phyloP scores from a whole-genome alignment of 1,284 basidiomycete genomes.

The Pseudozyma sp. region DNA sequence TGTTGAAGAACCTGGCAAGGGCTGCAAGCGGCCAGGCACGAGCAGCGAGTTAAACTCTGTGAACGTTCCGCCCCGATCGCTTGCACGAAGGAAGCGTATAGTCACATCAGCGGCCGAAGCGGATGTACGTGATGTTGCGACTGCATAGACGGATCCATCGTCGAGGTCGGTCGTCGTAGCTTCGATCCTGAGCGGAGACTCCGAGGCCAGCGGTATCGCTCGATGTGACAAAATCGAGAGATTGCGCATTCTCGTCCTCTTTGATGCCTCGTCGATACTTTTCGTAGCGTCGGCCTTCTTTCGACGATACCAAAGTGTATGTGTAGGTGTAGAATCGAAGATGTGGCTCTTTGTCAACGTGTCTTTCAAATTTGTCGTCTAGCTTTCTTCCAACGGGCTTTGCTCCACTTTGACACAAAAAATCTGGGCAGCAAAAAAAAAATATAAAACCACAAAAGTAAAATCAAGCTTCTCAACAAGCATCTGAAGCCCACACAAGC shows the following conservation, averaged over 20 bases:
- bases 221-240: constrained; percentile 40
- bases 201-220: constrained; percentile 27
- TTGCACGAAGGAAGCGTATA: constrained; percentile 20
- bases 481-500: too few relatives aligned
- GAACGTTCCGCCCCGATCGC: constrained; percentile 3
- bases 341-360: too few relatives aligned
- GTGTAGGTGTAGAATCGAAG: neutral
- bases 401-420: constrained; percentile 7
- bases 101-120: constrained; percentile 31
- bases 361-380: constrained; percentile 3
- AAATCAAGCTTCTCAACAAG: neutral
- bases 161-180: constrained; percentile 38
- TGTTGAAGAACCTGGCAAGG: constrained; percentile 31
- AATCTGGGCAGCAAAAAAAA: neutral
- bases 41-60: constrained; percentile 26
- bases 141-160: constrained; percentile 41
- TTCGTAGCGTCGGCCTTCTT: neutral
- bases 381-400: neutral
- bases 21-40: constrained; percentile 23
- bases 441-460: neutral
- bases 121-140: constrained; percentile 35
- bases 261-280: too few relatives aligned
- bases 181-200: constrained; percentile 21
- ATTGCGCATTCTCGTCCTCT: constrained; percentile 34
- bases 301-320: too few relatives aligned